phyloP scores from a whole-genome alignment of 106 monocot genomes.

The Amphibolis antarctica region DNA sequence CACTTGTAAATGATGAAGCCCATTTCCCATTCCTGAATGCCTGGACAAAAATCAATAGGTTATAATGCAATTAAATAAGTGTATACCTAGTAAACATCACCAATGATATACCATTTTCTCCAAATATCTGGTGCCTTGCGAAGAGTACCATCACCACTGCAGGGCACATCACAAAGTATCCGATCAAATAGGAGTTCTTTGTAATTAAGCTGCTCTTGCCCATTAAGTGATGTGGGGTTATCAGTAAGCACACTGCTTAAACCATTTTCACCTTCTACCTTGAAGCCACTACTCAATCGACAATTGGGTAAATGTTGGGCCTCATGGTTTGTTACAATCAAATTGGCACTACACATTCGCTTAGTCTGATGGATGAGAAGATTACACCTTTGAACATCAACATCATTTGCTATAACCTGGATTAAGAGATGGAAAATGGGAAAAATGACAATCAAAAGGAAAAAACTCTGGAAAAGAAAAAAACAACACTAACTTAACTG shows the following conservation, averaged over 20 bases:
- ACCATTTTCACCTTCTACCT: constrained; percentile 2
- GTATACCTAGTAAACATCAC: constrained; percentile 1
- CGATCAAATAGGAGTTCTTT: constrained; percentile 66
- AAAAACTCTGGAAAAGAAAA: not conserved
- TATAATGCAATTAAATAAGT: constrained; percentile 5
- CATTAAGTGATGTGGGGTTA: constrained; percentile 1
- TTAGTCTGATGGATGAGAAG: constrained; percentile 98
- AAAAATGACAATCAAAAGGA: not conserved
- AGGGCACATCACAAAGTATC: constrained; percentile 96
- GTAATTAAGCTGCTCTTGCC: constrained; percentile 13
- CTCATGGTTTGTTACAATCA: constrained; percentile 97
- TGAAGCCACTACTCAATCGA: constrained; percentile 14
- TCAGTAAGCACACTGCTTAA: not conserved
- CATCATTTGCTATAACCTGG: constrained; percentile 94
- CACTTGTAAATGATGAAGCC: constrained; percentile 87
- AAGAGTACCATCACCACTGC: constrained; percentile 95
- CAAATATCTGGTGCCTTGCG: constrained; percentile 99
- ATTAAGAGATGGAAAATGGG: too few species aligned
- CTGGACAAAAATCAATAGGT: constrained; percentile 30
- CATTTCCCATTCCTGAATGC: constrained; percentile 98
- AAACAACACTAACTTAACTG: too few species aligned
- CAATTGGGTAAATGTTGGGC: constrained; percentile 86
- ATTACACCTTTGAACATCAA: constrained; percentile 99
- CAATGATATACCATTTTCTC: constrained; percentile 90
- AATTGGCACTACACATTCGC: constrained; percentile 87